A percentile compares a stretch with the other conserved stretches of the same genome.
Evolutionary conservation across 2,329 filamentous ascomycete genomes (phyloP).

Genomic region (Chaetomiaceae sp.): DNA sequence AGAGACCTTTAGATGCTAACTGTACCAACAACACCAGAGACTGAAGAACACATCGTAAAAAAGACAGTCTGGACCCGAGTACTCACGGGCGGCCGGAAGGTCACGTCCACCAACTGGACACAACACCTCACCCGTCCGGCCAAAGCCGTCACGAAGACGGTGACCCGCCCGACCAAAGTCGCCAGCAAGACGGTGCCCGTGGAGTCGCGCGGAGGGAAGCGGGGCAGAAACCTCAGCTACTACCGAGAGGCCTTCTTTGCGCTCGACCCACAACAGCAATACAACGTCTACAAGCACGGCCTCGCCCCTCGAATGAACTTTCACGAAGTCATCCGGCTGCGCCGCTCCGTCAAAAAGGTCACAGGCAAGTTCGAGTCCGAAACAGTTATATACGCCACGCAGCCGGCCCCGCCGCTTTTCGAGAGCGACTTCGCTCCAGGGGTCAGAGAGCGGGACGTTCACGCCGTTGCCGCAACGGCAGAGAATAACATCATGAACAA

Average conservation of each 20-base stretch:
- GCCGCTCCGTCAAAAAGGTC: neutral
- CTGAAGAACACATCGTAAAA: neutral
- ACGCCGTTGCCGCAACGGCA: neutral
- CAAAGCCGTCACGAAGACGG: neutral
- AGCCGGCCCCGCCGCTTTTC: neutral
- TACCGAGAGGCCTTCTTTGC: conserved; percentile 1
- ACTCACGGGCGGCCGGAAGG: neutral
- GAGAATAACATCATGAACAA: too few relatives aligned
- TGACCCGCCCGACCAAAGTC: neutral
- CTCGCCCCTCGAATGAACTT: conserved; percentile 9
- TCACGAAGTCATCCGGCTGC: neutral
- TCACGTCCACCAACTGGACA: neutral
- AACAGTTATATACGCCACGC: conserved; percentile 8
- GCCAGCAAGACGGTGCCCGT: neutral
- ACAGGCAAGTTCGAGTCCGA: neutral
- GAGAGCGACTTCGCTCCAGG: neutral
- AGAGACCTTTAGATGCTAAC: neutral
- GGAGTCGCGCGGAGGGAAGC: too few relatives aligned
- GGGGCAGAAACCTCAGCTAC: conserved; percentile 2
- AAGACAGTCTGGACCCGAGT: conserved; percentile 3
- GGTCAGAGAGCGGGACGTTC: neutral
- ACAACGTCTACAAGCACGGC: conserved; percentile 13
- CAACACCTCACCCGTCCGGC: neutral
- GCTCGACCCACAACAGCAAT: conserved; percentile 4
- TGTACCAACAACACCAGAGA: neutral